Evolutionary conservation across 1,284 basidiomycete species (phyloP), one percentile per base, ranked within the genome.

Genomic region (Cystobasidium sp.): DNA sequence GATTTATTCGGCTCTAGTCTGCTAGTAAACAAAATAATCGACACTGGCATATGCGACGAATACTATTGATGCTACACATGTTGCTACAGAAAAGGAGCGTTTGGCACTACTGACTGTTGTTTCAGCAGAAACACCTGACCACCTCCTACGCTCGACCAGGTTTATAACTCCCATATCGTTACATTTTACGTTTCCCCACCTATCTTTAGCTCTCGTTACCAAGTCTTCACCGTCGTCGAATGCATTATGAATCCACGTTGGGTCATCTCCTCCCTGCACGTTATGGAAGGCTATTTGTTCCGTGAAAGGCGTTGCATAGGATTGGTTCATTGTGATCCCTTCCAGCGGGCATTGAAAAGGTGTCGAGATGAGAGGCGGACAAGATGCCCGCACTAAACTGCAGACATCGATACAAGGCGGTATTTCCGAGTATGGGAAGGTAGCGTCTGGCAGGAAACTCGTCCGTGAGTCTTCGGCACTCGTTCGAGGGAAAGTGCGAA

Each of bases 371-470:
- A 80, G 74, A 10, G 76, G 76, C n/a, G 80, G 80, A 68, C 80
- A 81, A 16, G 77, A 71, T 55, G 80, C 80, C 16, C 74, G 72
- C 9, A 80, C 80, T 6, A 78, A 62, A 37, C 76, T 20, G 59
- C 80, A 81, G 6, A 77, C 67, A 22, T 76, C 78, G 20, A 76
- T 69, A 68, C 80, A 80, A n/a, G 80, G 80, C 9, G 77, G 78
- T 6, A 80, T 61, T 52, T 81, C 80, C 39, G 58, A 64, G 62
- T 81, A 81, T 0, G 79, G 79, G 56, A 80, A 81, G 1, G 72
- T 44, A 12, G 56, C 41, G 16, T 39, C 24, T 70, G 77, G 74
- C 14, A 44, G 68, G 52, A 59, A 69, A 1, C 16, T 39, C n/a
- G 67, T 61, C 20, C 76, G 53, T 7, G 73, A 69, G 5, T 47